Conservation (phyloP, 2,329 filamentous ascomycete species). For the Stachybotrys elegans region DNA sequence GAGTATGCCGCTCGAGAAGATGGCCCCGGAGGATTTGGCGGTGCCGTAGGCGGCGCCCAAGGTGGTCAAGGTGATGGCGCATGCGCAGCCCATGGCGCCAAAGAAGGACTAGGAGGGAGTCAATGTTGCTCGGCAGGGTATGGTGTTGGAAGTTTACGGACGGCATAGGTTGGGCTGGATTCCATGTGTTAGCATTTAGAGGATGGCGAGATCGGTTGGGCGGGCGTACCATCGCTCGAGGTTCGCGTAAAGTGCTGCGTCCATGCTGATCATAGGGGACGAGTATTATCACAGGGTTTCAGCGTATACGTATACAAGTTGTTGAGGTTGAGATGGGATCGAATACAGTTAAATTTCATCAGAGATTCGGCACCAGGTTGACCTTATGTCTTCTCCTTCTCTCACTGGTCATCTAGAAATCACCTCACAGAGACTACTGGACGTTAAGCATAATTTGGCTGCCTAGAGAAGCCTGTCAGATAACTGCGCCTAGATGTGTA, state of each 20-base stretch:
- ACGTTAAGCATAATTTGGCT: too few species aligned
- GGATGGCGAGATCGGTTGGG: neutral
- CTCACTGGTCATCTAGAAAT: too few species aligned
- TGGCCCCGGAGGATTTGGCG: conserved; percentile 36
- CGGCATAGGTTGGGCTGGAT: conserved; percentile 38
- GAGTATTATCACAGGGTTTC: too few species aligned
- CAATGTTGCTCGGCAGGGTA: neutral
- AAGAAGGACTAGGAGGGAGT: conserved; percentile 31
- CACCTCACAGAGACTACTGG: too few species aligned
- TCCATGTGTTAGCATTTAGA: neutral
- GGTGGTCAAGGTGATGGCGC: conserved; percentile 47
- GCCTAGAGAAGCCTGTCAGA: too few species aligned
- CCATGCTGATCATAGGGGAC: too few species aligned
- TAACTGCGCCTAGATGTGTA: too few species aligned
- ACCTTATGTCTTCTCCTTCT: too few species aligned
- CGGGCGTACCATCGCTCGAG: conserved; percentile 30
- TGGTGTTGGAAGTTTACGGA: conserved; percentile 18
- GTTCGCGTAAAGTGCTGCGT: conserved; percentile 22
- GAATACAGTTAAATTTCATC: too few species aligned
- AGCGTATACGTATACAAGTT: too few species aligned
- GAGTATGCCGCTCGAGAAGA: conserved; percentile 37
- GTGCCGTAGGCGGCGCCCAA: conserved; percentile 42
- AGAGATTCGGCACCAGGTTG: too few species aligned
- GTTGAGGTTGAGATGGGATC: too few species aligned
- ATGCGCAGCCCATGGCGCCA: conserved; percentile 34